phyloP scores from a whole-genome alignment of 495 filamentous ascomycete species.

The Trypethelium eluteriae region DNA sequence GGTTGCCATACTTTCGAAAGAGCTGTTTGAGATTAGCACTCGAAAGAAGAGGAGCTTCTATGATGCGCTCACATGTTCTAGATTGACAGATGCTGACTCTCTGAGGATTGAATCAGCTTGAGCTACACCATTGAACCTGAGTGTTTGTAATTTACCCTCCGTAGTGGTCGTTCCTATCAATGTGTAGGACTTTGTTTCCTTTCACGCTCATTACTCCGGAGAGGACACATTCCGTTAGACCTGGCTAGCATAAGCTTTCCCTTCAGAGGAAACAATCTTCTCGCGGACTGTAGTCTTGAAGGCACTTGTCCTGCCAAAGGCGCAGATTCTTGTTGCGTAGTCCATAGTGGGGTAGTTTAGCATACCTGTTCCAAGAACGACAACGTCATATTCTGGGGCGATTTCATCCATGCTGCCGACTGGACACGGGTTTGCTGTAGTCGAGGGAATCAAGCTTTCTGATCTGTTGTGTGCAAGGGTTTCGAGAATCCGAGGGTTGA shows the following conservation, averaged over 20 bases:
- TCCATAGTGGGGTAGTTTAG: conserved; percentile 37
- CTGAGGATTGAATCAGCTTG: conserved; percentile 43
- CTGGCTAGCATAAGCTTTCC: conserved; percentile 42
- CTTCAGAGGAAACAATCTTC: background rate
- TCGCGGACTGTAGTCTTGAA: background rate
- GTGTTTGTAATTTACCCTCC: conserved; percentile 64
- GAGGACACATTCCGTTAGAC: conserved; percentile 96
- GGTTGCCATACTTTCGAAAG: conserved; percentile 91
- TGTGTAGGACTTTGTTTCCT: conserved; percentile 97
- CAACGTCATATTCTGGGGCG: conserved; percentile 91
- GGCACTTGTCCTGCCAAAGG: conserved; percentile 14
- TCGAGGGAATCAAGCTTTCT: conserved; percentile 3
- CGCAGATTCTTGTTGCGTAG: conserved; percentile 25
- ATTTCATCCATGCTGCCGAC: conserved; percentile 81
- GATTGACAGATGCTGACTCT: conserved; percentile 89
- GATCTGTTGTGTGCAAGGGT: background rate
- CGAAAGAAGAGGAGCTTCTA: background rate
- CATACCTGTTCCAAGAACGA: conserved; percentile 92
- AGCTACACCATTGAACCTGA: background rate
- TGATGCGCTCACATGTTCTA: conserved; percentile 62
- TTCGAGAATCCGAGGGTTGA: background rate
- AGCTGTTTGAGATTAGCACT: conserved; percentile 47
- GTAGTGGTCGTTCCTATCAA: conserved; percentile 98
- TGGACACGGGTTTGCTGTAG: background rate
- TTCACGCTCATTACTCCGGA: conserved; percentile 97